Percentiles rank a stretch among this genome's conserved stretches.
Conservation (phyloP, 2,329 filamentous ascomycete genomes). For the Colletotrichum costaricense region DNA sequence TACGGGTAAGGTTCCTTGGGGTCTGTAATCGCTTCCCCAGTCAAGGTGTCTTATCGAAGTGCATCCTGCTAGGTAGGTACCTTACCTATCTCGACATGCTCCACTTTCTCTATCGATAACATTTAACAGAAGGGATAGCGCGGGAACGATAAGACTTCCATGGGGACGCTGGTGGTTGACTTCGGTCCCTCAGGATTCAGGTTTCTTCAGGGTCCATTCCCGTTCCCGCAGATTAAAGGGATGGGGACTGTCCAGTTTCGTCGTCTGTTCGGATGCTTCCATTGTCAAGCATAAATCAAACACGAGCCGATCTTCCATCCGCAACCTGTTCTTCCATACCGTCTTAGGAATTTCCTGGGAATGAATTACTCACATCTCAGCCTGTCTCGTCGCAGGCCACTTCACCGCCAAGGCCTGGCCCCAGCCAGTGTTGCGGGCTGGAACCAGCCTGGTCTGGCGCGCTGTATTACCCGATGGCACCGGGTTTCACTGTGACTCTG, state of each 20-base stretch:
- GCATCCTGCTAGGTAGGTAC: neutral
- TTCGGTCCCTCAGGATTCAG: neutral
- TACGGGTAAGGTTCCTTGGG: neutral
- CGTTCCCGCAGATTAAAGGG: slow-evolving; percentile 23
- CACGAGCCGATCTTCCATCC: slow-evolving; percentile 24
- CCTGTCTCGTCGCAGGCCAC: neutral
- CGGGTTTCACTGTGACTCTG: slow-evolving; percentile 24
- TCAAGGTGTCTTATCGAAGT: slow-evolving; percentile 25
- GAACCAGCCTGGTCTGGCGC: slow-evolving; percentile 15
- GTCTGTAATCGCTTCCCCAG: slow-evolving; percentile 5
- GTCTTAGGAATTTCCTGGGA: neutral
- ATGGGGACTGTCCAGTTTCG: slow-evolving; percentile 21
- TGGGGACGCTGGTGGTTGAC: neutral
- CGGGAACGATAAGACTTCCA: neutral
- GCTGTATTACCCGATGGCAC: neutral
- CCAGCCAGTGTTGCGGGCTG: slow-evolving; percentile 18
- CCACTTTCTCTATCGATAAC: slow-evolving; percentile 15
- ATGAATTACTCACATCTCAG: slow-evolving; percentile 6
- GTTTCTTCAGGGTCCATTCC: slow-evolving; percentile 20
- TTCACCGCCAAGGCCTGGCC: slow-evolving; percentile 30
- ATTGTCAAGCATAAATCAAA: slow-evolving; percentile 32
- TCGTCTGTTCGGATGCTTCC: slow-evolving; percentile 27
- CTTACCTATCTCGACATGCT: neutral
- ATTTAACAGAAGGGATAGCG: neutral
- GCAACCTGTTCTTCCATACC: neutral